Base-by-base conservation (phyloP, 495 filamentous ascomycete species). In the Lentithecium fluviatile region DNA sequence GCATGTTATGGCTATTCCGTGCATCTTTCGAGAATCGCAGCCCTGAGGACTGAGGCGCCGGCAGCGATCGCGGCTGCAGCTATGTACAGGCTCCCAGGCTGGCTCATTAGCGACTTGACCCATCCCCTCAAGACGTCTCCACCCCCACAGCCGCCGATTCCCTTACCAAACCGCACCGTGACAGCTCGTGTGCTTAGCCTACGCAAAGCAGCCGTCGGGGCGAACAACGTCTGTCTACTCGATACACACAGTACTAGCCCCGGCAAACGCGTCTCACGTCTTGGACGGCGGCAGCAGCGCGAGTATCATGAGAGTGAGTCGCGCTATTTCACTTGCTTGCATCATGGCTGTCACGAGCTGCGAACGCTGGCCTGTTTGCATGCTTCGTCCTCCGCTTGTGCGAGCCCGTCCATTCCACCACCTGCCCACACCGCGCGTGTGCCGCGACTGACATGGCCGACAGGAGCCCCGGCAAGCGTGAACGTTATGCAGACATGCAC, bases 401-500 rank as follows among this genome's bases (percentile, higher is more conserved):
- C 29, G 1, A 25, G 45, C 58, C 32, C 21, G 32, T 12, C 17
- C 50, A n/a, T 36, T 24, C 23, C 4, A 29, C 43, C 34, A 24
- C 8, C 49, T 24, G 47, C 21, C 53, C 40, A 13, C 6, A 23
- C 7, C 19, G 6, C 13, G 15, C 21, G n/a, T 23, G 13, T 32
- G n/a, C 51, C 6, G 19, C 8, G 51, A 24, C 65, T 68, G 61
- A 68, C 55, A 66, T 63, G 60, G 57, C 56, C 21, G 29, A 54
- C 58, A 67, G 58, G 17, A 54, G 40, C 45, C 38, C 47, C 21
- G 15, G 21, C 40, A 24, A 10, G 32, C 20, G 15, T 59, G 58
- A 59, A 19, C 58, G 64, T 58, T 62, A 69, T 69, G 66, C 66
- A 25, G 49, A 65, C 53, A 69, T 69, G 66, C 65, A 65, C 25